Conservation (phyloP, 1,284 basidiomycete genomes). For the Ceratorhiza oryzae-sativae region DNA sequence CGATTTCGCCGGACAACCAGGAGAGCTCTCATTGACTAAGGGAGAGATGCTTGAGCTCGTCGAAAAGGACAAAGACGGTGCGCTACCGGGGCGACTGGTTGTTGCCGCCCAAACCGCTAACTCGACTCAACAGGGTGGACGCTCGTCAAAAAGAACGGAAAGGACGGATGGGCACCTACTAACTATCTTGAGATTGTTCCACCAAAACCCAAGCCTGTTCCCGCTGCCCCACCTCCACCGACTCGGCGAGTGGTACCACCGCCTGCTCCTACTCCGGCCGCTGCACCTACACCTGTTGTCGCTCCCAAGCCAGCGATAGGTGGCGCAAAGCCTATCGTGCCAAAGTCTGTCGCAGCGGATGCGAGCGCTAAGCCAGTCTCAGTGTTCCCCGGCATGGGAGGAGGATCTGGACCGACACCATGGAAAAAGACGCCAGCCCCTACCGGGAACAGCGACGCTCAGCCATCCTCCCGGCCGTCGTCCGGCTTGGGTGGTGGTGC, state of each 20-base stretch:
- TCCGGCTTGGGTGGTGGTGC: constrained; percentile 46
- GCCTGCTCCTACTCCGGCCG: constrained; percentile 52
- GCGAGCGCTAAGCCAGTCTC: constrained; percentile 71
- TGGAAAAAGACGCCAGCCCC: constrained; percentile 68
- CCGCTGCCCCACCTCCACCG: constrained; percentile 73
- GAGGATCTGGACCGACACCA: constrained; percentile 63
- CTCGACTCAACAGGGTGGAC: constrained; percentile 72
- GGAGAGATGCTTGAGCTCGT: constrained; percentile 92
- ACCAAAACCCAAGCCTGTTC: constrained; percentile 63
- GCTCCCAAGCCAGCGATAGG: constrained; percentile 49
- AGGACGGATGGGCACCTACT: constrained; percentile 94
- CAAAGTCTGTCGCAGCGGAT: constrained; percentile 58
- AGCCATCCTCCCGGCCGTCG: constrained; percentile 54
- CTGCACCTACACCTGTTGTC: constrained; percentile 46
- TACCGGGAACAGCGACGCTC: constrained; percentile 58
- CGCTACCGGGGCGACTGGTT: constrained; percentile 38
- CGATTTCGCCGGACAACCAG: constrained; percentile 87
- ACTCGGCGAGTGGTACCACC: constrained; percentile 63
- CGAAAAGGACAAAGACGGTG: constrained; percentile 90
- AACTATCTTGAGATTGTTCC: constrained; percentile 89
- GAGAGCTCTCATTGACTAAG: constrained; percentile 89
- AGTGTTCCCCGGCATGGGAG: constrained; percentile 73
- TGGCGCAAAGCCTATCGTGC: constrained; percentile 25
- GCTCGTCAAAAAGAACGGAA: constrained; percentile 85
- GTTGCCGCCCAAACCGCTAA: constrained; percentile 38